Evolutionary conservation across 176 grass and related monocot genomes (phyloP).

Genomic region (Cenchrus americanus): DNA sequence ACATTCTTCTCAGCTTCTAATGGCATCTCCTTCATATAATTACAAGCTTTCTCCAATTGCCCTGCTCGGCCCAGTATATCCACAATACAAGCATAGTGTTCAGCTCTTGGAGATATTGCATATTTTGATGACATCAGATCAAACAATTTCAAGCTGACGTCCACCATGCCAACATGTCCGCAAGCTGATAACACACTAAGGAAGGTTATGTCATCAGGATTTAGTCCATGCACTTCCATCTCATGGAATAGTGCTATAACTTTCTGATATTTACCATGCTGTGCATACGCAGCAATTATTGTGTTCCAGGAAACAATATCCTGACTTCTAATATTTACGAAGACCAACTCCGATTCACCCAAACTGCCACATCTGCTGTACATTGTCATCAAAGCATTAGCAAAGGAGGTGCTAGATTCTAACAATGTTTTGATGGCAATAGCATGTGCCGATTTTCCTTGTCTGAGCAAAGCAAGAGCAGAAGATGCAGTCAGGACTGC

Average conservation of each 20-base stretch:
- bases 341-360: conserved; percentile 64
- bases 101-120: conserved; percentile 51
- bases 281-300: conserved; percentile 80
- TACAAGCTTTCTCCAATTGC: conserved; percentile 71
- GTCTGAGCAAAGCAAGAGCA: conserved; percentile 70
- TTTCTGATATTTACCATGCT: conserved; percentile 77
- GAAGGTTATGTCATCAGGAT: conserved; percentile 76
- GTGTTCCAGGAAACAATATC: conserved; percentile 83
- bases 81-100: conserved; percentile 89
- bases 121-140: conserved; percentile 73
- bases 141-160: conserved; percentile 80
- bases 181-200: conserved; percentile 75
- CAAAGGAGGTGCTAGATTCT: conserved; percentile 60
- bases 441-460: conserved; percentile 73
- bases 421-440: conserved; percentile 75
- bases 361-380: conserved; percentile 88
- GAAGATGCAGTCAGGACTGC: conserved; percentile 73
- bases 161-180: conserved; percentile 72
- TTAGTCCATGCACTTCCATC: conserved; percentile 55
- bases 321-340: conserved; percentile 50
- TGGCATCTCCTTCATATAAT: conserved; percentile 76
- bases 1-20: conserved; percentile 64
- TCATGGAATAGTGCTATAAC: conserved; percentile 70
- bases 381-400: conserved; percentile 90
- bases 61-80: conserved; percentile 79